A percentile compares a stretch with the other conserved stretches of the same genome.
Conservation (phyloP, 495 filamentous ascomycete genomes). For the Neurospora sp. region DNA sequence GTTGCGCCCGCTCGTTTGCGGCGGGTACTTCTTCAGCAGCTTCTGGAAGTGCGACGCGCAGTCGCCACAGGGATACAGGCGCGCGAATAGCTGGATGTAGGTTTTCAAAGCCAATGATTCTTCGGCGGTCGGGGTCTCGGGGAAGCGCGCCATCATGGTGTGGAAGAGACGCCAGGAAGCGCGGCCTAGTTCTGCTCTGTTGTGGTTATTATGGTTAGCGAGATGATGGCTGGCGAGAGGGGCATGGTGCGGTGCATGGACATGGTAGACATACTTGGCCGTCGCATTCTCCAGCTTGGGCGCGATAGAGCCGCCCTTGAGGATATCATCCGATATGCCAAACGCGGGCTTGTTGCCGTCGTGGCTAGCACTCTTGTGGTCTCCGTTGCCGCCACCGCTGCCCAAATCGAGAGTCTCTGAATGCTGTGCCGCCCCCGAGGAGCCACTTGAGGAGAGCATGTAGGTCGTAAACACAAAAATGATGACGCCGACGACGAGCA, state of each 20-base stretch:
- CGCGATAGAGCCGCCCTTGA: slow-evolving; percentile 75
- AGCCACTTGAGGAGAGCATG: slow-evolving; percentile 18
- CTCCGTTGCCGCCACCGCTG: slow-evolving; percentile 4
- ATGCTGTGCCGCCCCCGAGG: slow-evolving; percentile 2
- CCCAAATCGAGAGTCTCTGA: neutral
- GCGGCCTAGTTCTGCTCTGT: slow-evolving; percentile 76
- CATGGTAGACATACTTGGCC: slow-evolving; percentile 48
- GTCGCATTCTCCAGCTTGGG: slow-evolving; percentile 90
- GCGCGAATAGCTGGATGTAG: slow-evolving; percentile 82
- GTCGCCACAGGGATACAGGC: slow-evolving; percentile 92
- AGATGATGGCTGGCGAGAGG: neutral
- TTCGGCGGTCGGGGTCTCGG: slow-evolving; percentile 70
- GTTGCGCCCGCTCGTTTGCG: slow-evolving; percentile 75
- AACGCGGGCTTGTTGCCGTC: slow-evolving; percentile 12
- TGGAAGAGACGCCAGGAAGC: slow-evolving; percentile 90
- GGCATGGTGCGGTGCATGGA: neutral
- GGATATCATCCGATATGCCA: slow-evolving; percentile 26
- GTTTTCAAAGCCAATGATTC: slow-evolving; percentile 75
- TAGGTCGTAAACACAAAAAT: slow-evolving; percentile 30
- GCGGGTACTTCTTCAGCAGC: slow-evolving; percentile 74
- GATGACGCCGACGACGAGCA: slow-evolving; percentile 22
- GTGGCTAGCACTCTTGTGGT: neutral
- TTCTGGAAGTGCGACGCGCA: slow-evolving; percentile 86
- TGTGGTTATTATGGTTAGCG: slow-evolving; percentile 7
- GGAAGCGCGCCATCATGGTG: slow-evolving; percentile 90